Evolutionary conservation across 441 rosid species (phyloP).

Genomic region (Syzygium syzygioides): DNA sequence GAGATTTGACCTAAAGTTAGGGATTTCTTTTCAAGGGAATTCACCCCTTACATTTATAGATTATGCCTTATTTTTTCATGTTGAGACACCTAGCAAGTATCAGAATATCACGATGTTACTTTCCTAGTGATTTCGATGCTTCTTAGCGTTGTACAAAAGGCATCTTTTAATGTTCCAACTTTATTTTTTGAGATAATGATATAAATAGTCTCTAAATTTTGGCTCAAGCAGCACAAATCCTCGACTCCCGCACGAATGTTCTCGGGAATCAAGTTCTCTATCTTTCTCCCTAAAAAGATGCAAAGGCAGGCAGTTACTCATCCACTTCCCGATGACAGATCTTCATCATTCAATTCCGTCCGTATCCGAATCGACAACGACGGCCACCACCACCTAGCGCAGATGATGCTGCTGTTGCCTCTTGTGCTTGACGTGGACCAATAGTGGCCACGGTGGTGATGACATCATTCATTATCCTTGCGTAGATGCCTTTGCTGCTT

Average conservation of each 20-base stretch:
- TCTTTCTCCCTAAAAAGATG: neutral
- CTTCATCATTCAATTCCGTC: neutral
- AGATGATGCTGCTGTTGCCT: neutral
- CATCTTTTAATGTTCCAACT: no score
- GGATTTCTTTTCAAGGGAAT: no score
- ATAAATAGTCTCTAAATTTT: no score
- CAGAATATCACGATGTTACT: no score
- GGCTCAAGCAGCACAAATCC: neutral
- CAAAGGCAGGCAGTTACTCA: neutral
- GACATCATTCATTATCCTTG: neutral
- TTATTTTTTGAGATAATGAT: no score
- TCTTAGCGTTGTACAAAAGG: no score
- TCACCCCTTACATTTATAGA: no score
- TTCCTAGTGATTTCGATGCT: no score
- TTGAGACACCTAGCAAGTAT: no score
- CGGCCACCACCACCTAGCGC: neutral
- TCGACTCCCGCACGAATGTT: neutral
- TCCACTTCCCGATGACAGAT: neutral
- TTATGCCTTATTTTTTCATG: no score
- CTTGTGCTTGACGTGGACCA: neutral
- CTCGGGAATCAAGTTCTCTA: neutral
- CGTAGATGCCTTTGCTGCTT: neutral
- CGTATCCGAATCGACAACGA: no score
- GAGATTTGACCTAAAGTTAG: no score
- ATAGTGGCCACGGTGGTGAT: neutral